phyloP scores from a whole-genome alignment of 208 protist genomes.

The Histomonas meleagridis region DNA sequence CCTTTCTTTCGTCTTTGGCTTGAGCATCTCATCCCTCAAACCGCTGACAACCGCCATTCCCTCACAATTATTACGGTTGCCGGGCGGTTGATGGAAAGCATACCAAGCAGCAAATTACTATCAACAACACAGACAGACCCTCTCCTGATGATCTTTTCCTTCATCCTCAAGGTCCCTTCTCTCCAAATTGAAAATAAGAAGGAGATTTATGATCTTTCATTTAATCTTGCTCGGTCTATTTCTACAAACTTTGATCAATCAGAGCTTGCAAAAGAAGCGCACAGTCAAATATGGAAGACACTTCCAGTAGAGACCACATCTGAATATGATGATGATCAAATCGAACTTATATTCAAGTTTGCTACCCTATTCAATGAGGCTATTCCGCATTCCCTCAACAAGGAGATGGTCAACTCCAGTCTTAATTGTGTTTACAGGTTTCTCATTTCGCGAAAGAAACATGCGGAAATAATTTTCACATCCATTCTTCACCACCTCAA shows the following conservation, averaged over 20 bases:
- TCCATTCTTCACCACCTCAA: background rate
- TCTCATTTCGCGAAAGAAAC: background rate
- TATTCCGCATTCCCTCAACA: background rate
- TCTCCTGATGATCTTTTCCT: background rate
- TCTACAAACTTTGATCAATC: background rate
- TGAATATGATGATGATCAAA: background rate
- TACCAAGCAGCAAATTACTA: background rate
- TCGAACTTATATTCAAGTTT: background rate
- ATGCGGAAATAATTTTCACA: background rate
- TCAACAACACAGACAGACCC: background rate
- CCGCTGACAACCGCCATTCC: background rate
- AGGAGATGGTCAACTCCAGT: background rate
- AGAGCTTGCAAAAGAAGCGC: background rate
- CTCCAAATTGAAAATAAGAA: background rate
- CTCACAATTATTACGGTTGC: background rate
- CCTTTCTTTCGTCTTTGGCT: constrained; percentile 1
- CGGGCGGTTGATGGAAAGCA: background rate
- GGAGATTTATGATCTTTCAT: background rate
- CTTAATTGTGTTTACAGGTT: background rate
- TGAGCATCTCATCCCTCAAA: background rate
- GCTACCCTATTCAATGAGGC: background rate
- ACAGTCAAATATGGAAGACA: background rate
- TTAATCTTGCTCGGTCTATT: background rate
- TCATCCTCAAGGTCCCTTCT: background rate
- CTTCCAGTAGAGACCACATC: background rate